A percentile compares a stretch with the other conserved stretches of the same genome.
These are phyloP conservation scores for Monosporozyma yasuniensis DNA, from an alignment of 805 yeast genomes.

Conservation along the genomic window DNA sequence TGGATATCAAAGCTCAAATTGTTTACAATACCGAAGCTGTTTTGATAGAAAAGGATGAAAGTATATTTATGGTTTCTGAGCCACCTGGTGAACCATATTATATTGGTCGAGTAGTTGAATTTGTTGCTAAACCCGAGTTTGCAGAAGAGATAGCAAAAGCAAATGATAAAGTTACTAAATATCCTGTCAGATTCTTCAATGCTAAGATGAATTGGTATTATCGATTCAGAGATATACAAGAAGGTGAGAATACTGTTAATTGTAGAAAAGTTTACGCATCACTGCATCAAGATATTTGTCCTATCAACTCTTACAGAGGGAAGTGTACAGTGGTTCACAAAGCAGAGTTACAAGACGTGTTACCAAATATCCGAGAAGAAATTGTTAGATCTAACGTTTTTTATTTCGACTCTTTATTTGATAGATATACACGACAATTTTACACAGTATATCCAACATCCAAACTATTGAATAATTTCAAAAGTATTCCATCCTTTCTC, in stretches of 20 bases:
- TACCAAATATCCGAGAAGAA: slow-evolving; percentile 38
- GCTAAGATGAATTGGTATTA: slow-evolving; percentile 86
- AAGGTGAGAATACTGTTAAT: slow-evolving; percentile 42
- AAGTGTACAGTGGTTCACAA: slow-evolving; percentile 59
- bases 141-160: slow-evolving; percentile 10
- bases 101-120: slow-evolving; percentile 76
- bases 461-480: slow-evolving; percentile 47
- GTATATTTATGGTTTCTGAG: slow-evolving; percentile 76
- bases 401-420: slow-evolving; percentile 79
- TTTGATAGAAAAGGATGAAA: slow-evolving; percentile 37
- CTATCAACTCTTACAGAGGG: slow-evolving; percentile 68
- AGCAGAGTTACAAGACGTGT: slow-evolving; percentile 47
- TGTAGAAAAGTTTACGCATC: slow-evolving; percentile 75
- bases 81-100: slow-evolving; percentile 94
- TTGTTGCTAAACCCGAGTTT: slow-evolving; percentile 32
- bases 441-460: slow-evolving; percentile 69
- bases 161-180: slow-evolving; percentile 13
- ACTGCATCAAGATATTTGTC: slow-evolving; percentile 78
- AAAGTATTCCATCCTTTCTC: slow-evolving; percentile 38
- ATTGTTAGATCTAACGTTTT: slow-evolving; percentile 56
- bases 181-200: slow-evolving; percentile 43
- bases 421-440: slow-evolving; percentile 73
- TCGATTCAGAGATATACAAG: slow-evolving; percentile 76
- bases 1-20: slow-evolving; percentile 26
- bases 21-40: slow-evolving; percentile 10